phyloP scores from a whole-genome alignment of 2,329 filamentous ascomycete genomes.

The Pyrenochaeta sp. region DNA sequence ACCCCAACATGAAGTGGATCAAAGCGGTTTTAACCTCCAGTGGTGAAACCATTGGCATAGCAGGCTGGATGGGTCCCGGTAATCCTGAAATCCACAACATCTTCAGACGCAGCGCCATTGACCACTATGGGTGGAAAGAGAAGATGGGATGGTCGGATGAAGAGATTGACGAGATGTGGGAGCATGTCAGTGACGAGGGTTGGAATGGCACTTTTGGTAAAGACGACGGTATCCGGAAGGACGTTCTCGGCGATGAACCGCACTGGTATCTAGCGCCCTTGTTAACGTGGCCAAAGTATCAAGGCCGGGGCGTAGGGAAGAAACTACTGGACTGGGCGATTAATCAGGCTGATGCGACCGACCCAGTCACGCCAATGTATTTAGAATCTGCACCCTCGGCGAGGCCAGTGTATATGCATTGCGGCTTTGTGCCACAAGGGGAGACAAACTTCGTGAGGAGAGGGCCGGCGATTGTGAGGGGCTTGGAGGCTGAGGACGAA shows the following conservation, averaged over 20 bases:
- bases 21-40: slow-evolving; percentile 37
- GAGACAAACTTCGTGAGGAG: slow-evolving; percentile 28
- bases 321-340: slow-evolving; percentile 42
- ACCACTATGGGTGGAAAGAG: slow-evolving; percentile 30
- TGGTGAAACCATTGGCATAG: slow-evolving; percentile 31
- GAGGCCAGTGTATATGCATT: slow-evolving; percentile 39
- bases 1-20: slow-evolving; percentile 29
- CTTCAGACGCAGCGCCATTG: slow-evolving; percentile 27
- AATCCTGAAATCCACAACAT: slow-evolving; percentile 25
- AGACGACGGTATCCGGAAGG: slow-evolving; percentile 26
- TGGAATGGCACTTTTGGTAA: slow-evolving; percentile 30
- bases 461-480: slow-evolving; percentile 20
- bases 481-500: slow-evolving; percentile 7
- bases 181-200: slow-evolving; percentile 16
- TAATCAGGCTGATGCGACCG: slow-evolving; percentile 36
- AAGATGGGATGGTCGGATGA: slow-evolving; percentile 31
- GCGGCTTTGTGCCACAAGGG: slow-evolving; percentile 36
- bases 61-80: slow-evolving; percentile 36
- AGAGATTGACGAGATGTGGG: slow-evolving; percentile 38
- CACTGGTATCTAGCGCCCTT: slow-evolving; percentile 46
- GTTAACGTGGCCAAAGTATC: slow-evolving; percentile 39
- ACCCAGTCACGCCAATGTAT: slow-evolving; percentile 37
- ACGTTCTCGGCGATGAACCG: slow-evolving; percentile 24
- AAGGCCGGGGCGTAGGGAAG: slow-evolving; percentile 38
- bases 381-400: slow-evolving; percentile 36